Evolutionary conservation across 441 rosid genomes (phyloP).

Genomic region (Aquilaria agallochum): DNA sequence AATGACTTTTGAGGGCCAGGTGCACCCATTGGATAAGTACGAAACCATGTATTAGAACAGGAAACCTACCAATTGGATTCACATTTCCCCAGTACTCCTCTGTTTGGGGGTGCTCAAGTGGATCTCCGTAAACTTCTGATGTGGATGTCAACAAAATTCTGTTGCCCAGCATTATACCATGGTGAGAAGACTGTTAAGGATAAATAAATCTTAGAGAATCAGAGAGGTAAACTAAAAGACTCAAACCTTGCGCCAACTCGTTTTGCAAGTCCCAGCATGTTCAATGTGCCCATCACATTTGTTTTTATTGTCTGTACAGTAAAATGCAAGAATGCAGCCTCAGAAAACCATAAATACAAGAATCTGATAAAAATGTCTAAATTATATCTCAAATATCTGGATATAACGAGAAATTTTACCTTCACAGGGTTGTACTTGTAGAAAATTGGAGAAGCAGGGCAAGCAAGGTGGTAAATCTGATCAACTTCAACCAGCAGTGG

Average conservation of each 20-base stretch:
- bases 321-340: constrained; percentile 1
- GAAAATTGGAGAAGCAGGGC: constrained; percentile 82
- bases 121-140: constrained; percentile 78
- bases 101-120: constrained; percentile 67
- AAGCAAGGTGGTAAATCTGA: constrained; percentile 74
- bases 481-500: constrained; percentile 67
- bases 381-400: background rate
- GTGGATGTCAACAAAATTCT: constrained; percentile 81
- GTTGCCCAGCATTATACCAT: constrained; percentile 13
- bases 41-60: background rate
- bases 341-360: background rate
- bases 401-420: constrained; percentile 24
- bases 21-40: background rate
- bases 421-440: constrained; percentile 79
- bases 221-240: background rate
- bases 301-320: constrained; percentile 68
- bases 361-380: background rate
- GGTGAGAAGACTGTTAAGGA: constrained; percentile 1
- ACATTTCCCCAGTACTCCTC: constrained; percentile 82
- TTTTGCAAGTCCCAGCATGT: constrained; percentile 84
- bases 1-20: too few relatives aligned
- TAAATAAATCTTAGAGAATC: background rate
- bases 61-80: constrained; percentile 63
- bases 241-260: constrained; percentile 80
- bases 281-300: constrained; percentile 75